phyloP scores from a whole-genome alignment of 352 stramenopile genomes.

The Phytophthora tentaculata region DNA sequence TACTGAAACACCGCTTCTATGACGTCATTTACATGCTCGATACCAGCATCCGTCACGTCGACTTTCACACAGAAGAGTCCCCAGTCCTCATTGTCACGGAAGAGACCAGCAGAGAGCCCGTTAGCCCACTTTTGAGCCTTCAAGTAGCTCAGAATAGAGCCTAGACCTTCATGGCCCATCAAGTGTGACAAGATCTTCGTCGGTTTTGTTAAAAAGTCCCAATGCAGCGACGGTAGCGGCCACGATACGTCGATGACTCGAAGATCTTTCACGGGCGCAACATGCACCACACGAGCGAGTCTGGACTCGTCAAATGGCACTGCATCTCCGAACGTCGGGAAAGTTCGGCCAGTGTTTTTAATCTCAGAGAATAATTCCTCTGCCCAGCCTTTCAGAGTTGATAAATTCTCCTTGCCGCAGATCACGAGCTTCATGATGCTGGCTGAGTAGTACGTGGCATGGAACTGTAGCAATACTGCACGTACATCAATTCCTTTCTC shows the following conservation, averaged over 20 bases:
- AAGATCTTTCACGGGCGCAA: slow-evolving; percentile 74
- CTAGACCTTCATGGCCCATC: slow-evolving; percentile 93
- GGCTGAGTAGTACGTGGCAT: slow-evolving; percentile 92
- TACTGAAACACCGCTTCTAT: slow-evolving; percentile 75
- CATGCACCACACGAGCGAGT: slow-evolving; percentile 52
- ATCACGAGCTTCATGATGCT: slow-evolving; percentile 92
- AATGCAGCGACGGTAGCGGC: slow-evolving; percentile 64
- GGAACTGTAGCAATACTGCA: slow-evolving; percentile 82
- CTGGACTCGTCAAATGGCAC: slow-evolving; percentile 59
- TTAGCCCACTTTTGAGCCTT: slow-evolving; percentile 85
- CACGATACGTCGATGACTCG: slow-evolving; percentile 78
- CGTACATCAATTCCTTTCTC: slow-evolving; percentile 64
- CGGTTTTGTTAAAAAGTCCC: slow-evolving; percentile 67
- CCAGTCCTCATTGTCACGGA: slow-evolving; percentile 77
- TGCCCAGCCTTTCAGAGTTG: slow-evolving; percentile 81
- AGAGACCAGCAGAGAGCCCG: slow-evolving; percentile 69
- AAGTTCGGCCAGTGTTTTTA: slow-evolving; percentile 63
- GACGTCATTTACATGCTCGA: slow-evolving; percentile 66
- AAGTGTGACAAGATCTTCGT: slow-evolving; percentile 92
- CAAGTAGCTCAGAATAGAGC: slow-evolving; percentile 93
- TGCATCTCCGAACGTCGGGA: slow-evolving; percentile 58
- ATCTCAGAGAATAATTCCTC: slow-evolving; percentile 83
- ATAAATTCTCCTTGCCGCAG: slow-evolving; percentile 87
- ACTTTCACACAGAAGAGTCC: slow-evolving; percentile 72
- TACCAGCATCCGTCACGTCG: slow-evolving; percentile 69